Evolutionary conservation across 2,329 filamentous ascomycete species (phyloP).

Genomic region (Claviceps spartinae): DNA sequence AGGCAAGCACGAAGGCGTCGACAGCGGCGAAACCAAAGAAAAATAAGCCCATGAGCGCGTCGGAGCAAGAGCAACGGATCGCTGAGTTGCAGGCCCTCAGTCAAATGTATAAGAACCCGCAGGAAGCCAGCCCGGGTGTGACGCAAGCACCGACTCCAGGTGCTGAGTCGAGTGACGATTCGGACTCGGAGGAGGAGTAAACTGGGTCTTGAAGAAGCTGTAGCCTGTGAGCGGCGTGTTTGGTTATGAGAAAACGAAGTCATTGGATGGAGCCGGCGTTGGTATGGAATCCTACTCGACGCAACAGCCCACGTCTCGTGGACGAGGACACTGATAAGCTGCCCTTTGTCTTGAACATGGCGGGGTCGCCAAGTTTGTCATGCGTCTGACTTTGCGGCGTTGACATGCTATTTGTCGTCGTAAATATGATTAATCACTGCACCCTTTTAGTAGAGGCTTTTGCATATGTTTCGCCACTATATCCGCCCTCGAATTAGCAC

Average conservation of each 20-base stretch:
- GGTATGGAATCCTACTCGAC: conserved; percentile 3
- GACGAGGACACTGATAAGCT: not conserved
- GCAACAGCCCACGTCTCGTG: not conserved
- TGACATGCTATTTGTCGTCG: not conserved
- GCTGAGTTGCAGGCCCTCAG: conserved; percentile 43
- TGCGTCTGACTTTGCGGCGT: not conserved
- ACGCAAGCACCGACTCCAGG: conserved; percentile 15
- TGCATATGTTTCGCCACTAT: not conserved
- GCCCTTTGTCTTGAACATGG: not conserved
- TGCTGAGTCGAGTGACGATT: conserved; percentile 28
- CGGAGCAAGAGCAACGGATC: conserved; percentile 54
- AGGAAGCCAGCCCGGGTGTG: conserved; percentile 16
- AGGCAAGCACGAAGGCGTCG: conserved; percentile 11
- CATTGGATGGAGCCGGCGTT: conserved; percentile 9
- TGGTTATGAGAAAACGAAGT: conserved; percentile 8
- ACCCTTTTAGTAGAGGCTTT: not conserved
- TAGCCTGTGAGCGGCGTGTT: not conserved
- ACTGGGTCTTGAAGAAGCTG: not conserved
- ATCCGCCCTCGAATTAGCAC: not conserved
- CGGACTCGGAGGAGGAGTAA: conserved; percentile 35
- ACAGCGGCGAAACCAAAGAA: conserved; percentile 44
- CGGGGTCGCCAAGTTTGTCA: not conserved
- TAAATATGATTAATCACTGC: not conserved
- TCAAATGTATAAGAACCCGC: conserved; percentile 24
- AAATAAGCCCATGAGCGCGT: conserved; percentile 63